Base-by-base conservation (phyloP, 2,329 filamentous ascomycete genomes). In the Botrytis squamosa region DNA sequence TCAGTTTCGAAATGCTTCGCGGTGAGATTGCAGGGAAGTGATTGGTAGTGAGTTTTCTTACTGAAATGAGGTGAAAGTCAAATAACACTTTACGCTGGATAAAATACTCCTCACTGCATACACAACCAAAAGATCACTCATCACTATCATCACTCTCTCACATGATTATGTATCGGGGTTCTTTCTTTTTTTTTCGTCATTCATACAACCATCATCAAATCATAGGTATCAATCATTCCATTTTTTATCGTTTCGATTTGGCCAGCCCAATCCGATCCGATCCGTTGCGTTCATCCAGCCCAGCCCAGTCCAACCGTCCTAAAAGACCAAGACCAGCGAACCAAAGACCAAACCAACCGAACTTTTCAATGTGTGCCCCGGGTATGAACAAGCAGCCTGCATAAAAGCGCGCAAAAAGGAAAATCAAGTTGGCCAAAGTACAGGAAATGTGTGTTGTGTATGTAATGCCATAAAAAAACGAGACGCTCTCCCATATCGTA, bases 311-410 rank as follows among this genome's bases (percentile, higher is more conserved):
- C 49, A 69, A 44, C 66, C 66, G 66, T 69, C 49, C 49, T 69
- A 57, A 69, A 69, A 69, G 66, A 57, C 49, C 66, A 69, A 68
- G 65, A 57, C 65, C 65, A 68, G 65, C 70, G 57, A 72, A 66
- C 22, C 64, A 66, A 66, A 66, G 64, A 68, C 65, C 67, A 38
- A 70, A 59, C 40, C 70, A 55, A 67, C 62, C 70, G 49, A 72
- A 72, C 38, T 55, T 67, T 72, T 72, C 40, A 67, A 68, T 60
- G 33, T 67, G 44, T 59, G 65, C 52, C 52, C 52, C n/a, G 70
- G 63, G 40, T 72, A 72, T 72, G 71, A 72, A 72, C 71, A 60
- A 72, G 63, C 49, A 59, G 49, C 63, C 49, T 69, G 66, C 66
- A 69, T 69, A 59, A 57, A 57, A 69, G 33, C 38, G 49, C 36